A percentile compares a stretch with the other conserved stretches of the same genome.
Evolutionary conservation across 495 filamentous ascomycete genomes (phyloP).

Genomic region (Penicillium maclennaniae): DNA sequence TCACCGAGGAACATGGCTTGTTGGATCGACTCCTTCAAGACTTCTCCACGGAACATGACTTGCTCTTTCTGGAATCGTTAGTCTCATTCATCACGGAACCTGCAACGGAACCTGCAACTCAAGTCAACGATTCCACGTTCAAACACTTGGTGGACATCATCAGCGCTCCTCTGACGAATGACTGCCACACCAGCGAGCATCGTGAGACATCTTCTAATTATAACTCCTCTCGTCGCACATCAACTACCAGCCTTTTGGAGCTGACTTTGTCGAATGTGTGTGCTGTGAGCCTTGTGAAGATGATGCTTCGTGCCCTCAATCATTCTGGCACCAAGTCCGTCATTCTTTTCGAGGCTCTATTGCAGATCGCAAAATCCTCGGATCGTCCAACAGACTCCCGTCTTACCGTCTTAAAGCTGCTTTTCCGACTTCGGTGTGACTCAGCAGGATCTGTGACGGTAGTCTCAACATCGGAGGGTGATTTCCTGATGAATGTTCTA

Average conservation of each 20-base stretch:
- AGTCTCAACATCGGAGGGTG: constrained; percentile 59
- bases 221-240: constrained; percentile 29
- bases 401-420: constrained; percentile 73
- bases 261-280: constrained; percentile 42
- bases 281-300: constrained; percentile 39
- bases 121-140: constrained; percentile 32
- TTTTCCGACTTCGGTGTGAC: constrained; percentile 82
- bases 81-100: constrained; percentile 42
- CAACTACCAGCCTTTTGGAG: constrained; percentile 30
- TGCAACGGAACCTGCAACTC: constrained; percentile 33
- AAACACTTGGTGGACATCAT: constrained; percentile 33
- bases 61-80: constrained; percentile 47
- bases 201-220: constrained; percentile 16
- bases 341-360: constrained; percentile 35
- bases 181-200: constrained; percentile 25
- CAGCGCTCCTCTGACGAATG: constrained; percentile 35
- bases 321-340: constrained; percentile 36
- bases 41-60: constrained; percentile 46
- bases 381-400: constrained; percentile 60
- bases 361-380: constrained; percentile 37
- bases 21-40: constrained; percentile 39
- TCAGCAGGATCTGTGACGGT: constrained; percentile 68
- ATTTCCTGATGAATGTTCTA: constrained; percentile 65
- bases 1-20: constrained; percentile 35
- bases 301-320: constrained; percentile 44